Evolutionary conservation across 306 rosid species (phyloP), one percentile per base, ranked within the genome.

Genomic region (Lathyrus aphaca): DNA sequence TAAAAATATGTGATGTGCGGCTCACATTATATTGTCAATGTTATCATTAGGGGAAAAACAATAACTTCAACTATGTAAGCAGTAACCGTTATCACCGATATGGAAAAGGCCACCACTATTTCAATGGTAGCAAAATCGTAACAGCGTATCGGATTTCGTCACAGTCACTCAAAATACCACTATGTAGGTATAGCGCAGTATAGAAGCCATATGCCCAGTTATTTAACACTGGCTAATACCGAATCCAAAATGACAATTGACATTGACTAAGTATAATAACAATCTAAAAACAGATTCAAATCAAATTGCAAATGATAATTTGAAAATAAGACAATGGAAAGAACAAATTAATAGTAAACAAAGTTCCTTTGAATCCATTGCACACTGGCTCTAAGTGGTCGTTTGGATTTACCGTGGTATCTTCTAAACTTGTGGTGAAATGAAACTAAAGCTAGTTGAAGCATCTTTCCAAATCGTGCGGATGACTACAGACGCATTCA

Each of bases 281-380:
- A 57, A 57, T 27, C 32, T 57, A 30, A 5, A 12, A 57, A 57
- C 12, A 30, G 30, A 57, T n/a, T 57, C 64, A 57, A 56, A 56
- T 56, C 62, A 10, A 56, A 27, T 13, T 56, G 10, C 39, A 56
- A 58, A 58, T 58, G 64, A 30, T 58, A 58, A 30, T 14, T 15
- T n/a, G 64, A 58, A 58, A 58, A 58, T 58, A 58, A 58, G 64
- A 58, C 13, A 30, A 30, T 8, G 43, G 23, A 30, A 57, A 43
- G 43, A 8, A 32, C 18, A 58, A n/a, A 58, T 3, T 58, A 30
- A 27, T 23, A 58, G 43, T 58, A 58, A 58, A n/a, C 43, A 58
- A 56, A 58, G 43, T 30, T 12, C 4, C n/a, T 58, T 58, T 14
- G 42, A 50, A 58, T 58, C 43, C 43, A 30, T 14, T 30, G 39